phyloP scores from a whole-genome alignment of 2,329 filamentous ascomycete genomes.

The Fusarium sp. region DNA sequence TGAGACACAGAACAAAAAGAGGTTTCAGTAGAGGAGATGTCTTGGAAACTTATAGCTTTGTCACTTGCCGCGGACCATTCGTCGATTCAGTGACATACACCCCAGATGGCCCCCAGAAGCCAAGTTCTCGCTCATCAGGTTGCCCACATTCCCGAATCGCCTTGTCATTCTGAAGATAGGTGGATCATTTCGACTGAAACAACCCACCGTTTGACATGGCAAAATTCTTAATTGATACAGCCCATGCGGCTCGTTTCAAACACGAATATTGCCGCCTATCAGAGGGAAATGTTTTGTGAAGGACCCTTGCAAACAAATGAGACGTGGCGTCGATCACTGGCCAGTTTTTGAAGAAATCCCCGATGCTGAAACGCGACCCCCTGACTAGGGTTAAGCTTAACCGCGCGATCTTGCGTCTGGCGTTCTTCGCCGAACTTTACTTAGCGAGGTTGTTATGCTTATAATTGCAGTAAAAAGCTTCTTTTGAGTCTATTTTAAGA shows the following conservation, averaged over 20 bases:
- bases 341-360: background rate
- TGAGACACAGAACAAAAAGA: constrained; percentile 14
- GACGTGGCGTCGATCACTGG: constrained; percentile 1
- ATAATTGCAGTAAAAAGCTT: background rate
- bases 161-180: background rate
- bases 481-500: background rate
- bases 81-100: constrained; percentile 1
- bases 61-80: constrained; percentile 11
- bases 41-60: constrained; percentile 26
- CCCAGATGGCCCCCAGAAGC: constrained; percentile 2
- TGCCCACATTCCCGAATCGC: background rate
- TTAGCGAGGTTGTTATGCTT: background rate
- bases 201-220: constrained; percentile 25
- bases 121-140: background rate
- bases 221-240: constrained; percentile 32
- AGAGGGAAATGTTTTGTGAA: background rate
- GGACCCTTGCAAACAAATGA: background rate
- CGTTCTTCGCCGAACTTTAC: background rate
- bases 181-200: constrained; percentile 14
- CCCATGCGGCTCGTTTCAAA: constrained; percentile 20
- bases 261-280: constrained; percentile 31
- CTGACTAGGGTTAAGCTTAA: constrained; percentile 28
- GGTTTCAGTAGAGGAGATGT: background rate
- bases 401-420: background rate
- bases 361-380: constrained; percentile 26